These are phyloP conservation scores for Dalechampia spathulata DNA, from an alignment of 441 rosid genomes.

Conservation along the genomic window DNA sequence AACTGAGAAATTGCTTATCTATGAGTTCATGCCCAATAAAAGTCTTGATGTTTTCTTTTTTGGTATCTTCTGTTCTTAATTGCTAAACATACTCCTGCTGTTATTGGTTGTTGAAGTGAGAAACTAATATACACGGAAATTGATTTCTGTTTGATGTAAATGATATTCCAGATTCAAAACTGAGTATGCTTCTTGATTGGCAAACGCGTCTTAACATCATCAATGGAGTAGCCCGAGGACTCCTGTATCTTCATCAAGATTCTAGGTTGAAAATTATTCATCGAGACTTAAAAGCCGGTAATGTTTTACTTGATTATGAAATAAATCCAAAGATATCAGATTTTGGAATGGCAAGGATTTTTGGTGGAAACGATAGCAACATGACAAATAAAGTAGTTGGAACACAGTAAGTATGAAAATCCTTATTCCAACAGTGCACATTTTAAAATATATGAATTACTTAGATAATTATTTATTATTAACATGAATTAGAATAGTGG, in stretches of 20 bases:
- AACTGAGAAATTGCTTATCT: conserved; percentile 23
- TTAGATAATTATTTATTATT: too few relatives aligned
- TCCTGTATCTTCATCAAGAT: conserved; percentile 34
- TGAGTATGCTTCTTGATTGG: conserved; percentile 23
- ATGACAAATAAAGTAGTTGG: conserved; percentile 28
- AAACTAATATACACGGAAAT: background rate
- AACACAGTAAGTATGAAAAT: conserved; percentile 24
- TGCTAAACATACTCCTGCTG: too few relatives aligned
- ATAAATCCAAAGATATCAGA: conserved; percentile 41
- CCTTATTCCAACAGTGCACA: background rate
- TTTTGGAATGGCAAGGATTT: conserved; percentile 38
- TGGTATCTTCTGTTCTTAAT: conserved; percentile 11
- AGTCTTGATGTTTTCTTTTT: conserved; percentile 27
- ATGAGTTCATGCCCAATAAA: conserved; percentile 28
- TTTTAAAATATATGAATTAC: too few relatives aligned
- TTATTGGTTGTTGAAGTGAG: background rate
- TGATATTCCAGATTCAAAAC: conserved; percentile 20
- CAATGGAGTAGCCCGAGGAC: conserved; percentile 27
- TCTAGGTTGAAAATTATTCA: conserved; percentile 27
- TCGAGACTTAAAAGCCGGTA: conserved; percentile 32
- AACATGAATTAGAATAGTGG: conserved; percentile 12
- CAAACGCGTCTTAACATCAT: conserved; percentile 19
- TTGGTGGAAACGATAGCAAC: conserved; percentile 14
- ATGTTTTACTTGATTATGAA: conserved; percentile 23
- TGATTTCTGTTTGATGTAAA: background rate